A percentile compares a stretch with the other conserved stretches of the same genome.
phyloP scores from a whole-genome alignment of 352 stramenopile genomes.

The Saprolegnia diclina region DNA sequence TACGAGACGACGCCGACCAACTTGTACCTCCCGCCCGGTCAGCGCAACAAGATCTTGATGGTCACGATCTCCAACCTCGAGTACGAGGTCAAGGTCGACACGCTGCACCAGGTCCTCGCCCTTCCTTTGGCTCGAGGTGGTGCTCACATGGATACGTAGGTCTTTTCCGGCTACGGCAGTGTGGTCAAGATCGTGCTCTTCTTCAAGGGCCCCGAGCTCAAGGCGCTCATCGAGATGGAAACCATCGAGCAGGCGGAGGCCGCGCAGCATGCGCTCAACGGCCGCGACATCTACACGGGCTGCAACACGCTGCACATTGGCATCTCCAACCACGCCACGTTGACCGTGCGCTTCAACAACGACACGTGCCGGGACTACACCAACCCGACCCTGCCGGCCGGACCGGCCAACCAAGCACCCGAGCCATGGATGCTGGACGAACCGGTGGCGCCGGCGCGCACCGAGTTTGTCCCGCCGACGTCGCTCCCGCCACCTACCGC shows the following conservation, averaged over 20 bases:
- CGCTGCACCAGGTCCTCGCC: slow-evolving; percentile 77
- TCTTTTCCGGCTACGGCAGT: slow-evolving; percentile 81
- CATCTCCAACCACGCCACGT: slow-evolving; percentile 62
- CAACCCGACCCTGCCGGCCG: slow-evolving; percentile 60
- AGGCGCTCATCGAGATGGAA: slow-evolving; percentile 74
- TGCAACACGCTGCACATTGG: slow-evolving; percentile 79
- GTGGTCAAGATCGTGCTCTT: slow-evolving; percentile 80
- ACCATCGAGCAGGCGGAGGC: slow-evolving; percentile 63
- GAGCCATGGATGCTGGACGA: neutral
- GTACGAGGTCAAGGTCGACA: slow-evolving; percentile 74
- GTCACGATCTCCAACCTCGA: slow-evolving; percentile 75
- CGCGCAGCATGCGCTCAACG: slow-evolving; percentile 61
- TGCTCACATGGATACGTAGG: too few relatives aligned
- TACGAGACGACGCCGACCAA: neutral
- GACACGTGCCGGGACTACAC: slow-evolving; percentile 67
- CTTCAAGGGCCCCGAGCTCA: slow-evolving; percentile 79
- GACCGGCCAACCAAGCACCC: slow-evolving; percentile 21
- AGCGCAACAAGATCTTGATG: slow-evolving; percentile 67
- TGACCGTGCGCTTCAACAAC: slow-evolving; percentile 73
- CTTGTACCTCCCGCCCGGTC: neutral
- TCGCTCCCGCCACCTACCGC: neutral
- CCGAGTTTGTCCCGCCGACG: neutral
- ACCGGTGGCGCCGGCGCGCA: neutral
- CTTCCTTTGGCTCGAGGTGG: too few relatives aligned
- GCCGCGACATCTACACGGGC: slow-evolving; percentile 80